Evolutionary conservation across 129 eudicot genomes (phyloP).

Genomic region (Pseudognaphalium luteoalbum): DNA sequence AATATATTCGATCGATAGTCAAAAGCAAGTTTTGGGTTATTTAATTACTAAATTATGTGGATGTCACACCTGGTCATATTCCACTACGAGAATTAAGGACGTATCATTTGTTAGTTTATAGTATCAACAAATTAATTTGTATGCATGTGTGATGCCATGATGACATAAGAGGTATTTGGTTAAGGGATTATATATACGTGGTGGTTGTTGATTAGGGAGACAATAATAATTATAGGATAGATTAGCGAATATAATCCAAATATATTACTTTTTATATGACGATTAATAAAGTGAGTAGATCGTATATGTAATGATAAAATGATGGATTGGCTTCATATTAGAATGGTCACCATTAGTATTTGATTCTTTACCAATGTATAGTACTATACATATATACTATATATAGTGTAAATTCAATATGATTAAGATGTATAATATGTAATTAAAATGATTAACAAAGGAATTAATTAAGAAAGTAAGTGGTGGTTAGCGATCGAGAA

Average conservation of each 20-base stretch:
- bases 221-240: neutral
- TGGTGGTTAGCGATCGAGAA: slow-evolving; percentile 6
- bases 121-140: neutral
- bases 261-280: no score
- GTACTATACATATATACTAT: no score
- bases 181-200: neutral
- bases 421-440: no score
- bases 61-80: slow-evolving; percentile 30
- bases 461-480: neutral
- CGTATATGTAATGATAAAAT: neutral
- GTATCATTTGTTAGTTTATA: neutral
- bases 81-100: slow-evolving; percentile 14
- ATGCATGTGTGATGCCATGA: slow-evolving; percentile 6
- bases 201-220: neutral
- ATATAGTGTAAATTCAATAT: no score
- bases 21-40: neutral
- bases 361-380: no score
- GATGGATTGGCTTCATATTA: slow-evolving; percentile 1
- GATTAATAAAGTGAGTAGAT: neutral
- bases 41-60: neutral
- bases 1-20: neutral
- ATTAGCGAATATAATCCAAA: neutral
- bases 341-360: no score
- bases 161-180: slow-evolving; percentile 5
- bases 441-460: neutral